phyloP scores from a whole-genome alignment of 495 filamentous ascomycete species.

The Penicillium silybi region DNA sequence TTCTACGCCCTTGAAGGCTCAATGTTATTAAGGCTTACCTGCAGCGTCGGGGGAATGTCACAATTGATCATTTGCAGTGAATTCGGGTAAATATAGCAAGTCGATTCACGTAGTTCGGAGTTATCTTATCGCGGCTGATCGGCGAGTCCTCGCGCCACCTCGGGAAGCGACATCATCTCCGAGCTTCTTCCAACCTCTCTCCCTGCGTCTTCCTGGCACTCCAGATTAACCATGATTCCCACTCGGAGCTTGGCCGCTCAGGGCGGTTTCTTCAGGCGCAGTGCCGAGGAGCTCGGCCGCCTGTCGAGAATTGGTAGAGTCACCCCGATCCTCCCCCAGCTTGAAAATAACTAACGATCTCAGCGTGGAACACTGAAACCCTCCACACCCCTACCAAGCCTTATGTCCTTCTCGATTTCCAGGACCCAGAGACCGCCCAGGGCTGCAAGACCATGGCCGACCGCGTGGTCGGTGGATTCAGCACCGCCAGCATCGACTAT shows the following conservation, averaged over 20 bases:
- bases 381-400: constrained; percentile 47
- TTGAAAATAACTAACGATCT: constrained; percentile 5
- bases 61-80: neutral
- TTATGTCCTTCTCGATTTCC: constrained; percentile 53
- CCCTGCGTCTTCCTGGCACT: neutral
- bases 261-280: constrained; percentile 58
- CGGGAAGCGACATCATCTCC: constrained; percentile 11
- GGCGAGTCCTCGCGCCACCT: constrained; percentile 12
- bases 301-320: constrained; percentile 49
- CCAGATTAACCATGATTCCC: constrained; percentile 37
- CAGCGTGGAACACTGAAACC: constrained; percentile 49
- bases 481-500: constrained; percentile 66
- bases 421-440: constrained; percentile 54
- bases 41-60: neutral
- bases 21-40: no score
- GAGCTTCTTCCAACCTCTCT: neutral
- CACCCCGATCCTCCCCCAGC: neutral
- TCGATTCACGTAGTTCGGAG: neutral
- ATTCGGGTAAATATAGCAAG: neutral
- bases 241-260: constrained; percentile 45
- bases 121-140: constrained; percentile 23
- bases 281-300: constrained; percentile 62
- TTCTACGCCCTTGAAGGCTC: no score
- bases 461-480: constrained; percentile 79
- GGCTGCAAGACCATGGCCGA: constrained; percentile 84